Percentiles rank a stretch among this genome's conserved stretches.
Evolutionary conservation across 1,284 basidiomycete genomes (phyloP).

Genomic region (Sporisorium scitamineum): DNA sequence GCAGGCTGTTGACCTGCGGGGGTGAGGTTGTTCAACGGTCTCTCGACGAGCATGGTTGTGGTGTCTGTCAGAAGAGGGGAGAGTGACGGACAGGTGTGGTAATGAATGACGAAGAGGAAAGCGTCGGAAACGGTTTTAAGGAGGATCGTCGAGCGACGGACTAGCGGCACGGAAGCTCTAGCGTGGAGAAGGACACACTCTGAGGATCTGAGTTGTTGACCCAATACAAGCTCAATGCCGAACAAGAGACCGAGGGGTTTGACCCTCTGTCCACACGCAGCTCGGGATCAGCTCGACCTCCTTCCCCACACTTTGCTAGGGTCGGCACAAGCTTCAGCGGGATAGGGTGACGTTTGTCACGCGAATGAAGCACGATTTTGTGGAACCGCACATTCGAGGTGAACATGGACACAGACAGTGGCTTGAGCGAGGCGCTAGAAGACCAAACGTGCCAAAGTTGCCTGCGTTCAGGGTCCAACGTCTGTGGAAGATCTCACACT

Average conservation of each 20-base stretch:
- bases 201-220: background rate
- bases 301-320: conserved; percentile 7
- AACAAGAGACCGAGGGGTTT: conserved; percentile 4
- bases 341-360: background rate
- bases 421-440: conserved; percentile 6
- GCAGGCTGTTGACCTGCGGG: conserved; percentile 28
- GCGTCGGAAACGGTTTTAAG: background rate
- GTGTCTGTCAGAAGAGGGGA: background rate
- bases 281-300: background rate
- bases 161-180: background rate
- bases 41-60: conserved; percentile 41
- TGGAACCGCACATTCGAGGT: background rate
- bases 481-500: background rate
- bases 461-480: conserved; percentile 17
- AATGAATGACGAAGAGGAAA: background rate
- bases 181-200: background rate
- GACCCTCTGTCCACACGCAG: background rate
- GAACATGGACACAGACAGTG: conserved; percentile 12
- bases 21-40: conserved; percentile 36
- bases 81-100: conserved; percentile 1
- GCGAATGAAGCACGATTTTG: background rate
- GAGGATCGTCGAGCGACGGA: background rate
- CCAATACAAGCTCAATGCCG: background rate
- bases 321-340: background rate
- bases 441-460: background rate